A percentile compares a stretch with the other conserved stretches of the same genome.
These are phyloP conservation scores for Panaeolus papilionaceus DNA, from an alignment of 768 basidiomycete species.

Conservation along the genomic window DNA sequence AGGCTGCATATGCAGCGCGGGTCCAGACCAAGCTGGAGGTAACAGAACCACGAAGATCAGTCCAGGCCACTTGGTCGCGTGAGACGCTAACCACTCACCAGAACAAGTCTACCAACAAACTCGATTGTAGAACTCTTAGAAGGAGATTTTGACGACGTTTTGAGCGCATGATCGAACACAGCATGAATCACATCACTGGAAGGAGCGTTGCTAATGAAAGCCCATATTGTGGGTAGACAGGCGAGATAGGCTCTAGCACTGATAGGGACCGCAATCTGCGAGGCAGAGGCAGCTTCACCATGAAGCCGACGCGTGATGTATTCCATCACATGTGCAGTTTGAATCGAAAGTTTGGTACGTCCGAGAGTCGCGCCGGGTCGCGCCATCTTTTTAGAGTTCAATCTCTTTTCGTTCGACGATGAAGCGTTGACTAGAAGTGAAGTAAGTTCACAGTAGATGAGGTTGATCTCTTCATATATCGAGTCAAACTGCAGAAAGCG, in stretches of 20 bases:
- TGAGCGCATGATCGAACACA: conserved; percentile 69
- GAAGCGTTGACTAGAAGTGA: conserved; percentile 62
- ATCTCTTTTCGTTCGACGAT: conserved; percentile 19
- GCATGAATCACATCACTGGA: conserved; percentile 53
- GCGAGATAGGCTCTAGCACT: conserved; percentile 63
- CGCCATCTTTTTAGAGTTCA: conserved; percentile 12
- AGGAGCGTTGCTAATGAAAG: conserved; percentile 59
- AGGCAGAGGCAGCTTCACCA: conserved; percentile 49
- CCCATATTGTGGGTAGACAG: conserved; percentile 82
- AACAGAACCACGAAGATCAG: background rate
- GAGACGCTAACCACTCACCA: conserved; percentile 54
- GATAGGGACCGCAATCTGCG: conserved; percentile 58
- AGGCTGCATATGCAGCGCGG: conserved; percentile 58
- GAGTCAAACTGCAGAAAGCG: conserved; percentile 59
- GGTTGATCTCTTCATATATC: conserved; percentile 71
- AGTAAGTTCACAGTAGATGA: conserved; percentile 79
- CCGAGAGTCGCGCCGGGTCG: conserved; percentile 23
- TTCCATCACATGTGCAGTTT: conserved; percentile 57
- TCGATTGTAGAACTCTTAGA: conserved; percentile 74
- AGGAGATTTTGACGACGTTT: conserved; percentile 61
- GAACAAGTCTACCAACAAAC: conserved; percentile 72
- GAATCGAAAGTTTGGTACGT: conserved; percentile 30
- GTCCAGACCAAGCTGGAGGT: conserved; percentile 63
- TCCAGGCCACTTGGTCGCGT: background rate
- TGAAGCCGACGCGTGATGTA: conserved; percentile 67